These are phyloP conservation scores for Aquilaria agallochum DNA, from an alignment of 441 rosid species.

Conservation along the genomic window DNA sequence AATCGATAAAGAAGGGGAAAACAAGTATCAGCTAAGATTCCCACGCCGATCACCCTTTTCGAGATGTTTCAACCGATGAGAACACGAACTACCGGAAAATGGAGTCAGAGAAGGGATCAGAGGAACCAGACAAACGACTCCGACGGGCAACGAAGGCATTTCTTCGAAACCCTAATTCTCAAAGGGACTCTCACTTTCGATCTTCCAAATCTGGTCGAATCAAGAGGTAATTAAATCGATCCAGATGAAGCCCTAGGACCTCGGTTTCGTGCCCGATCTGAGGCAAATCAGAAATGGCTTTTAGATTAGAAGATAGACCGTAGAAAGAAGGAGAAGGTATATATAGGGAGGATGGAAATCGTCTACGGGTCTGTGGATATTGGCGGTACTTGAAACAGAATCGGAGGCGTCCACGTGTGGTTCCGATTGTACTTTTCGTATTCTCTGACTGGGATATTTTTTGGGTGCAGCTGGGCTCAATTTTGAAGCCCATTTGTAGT, in stretches of 20 bases:
- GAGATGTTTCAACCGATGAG: slow-evolving; percentile 82
- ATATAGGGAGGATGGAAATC: background rate
- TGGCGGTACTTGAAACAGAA: slow-evolving; percentile 19
- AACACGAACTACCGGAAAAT: slow-evolving; percentile 50
- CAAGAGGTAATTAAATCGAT: background rate
- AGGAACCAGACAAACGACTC: slow-evolving; percentile 24
- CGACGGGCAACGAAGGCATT: slow-evolving; percentile 75
- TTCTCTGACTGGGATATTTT: slow-evolving; percentile 11
- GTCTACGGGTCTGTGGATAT: slow-evolving; percentile 21
- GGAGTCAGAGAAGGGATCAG: slow-evolving; percentile 49
- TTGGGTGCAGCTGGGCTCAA: background rate
- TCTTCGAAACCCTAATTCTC: slow-evolving; percentile 61
- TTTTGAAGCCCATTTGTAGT: background rate
- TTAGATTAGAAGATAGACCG: no score
- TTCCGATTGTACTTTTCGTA: background rate
- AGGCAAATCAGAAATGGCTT: background rate
- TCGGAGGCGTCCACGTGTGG: slow-evolving; percentile 19
- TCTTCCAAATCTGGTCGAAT: no score
- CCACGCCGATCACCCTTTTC: slow-evolving; percentile 91
- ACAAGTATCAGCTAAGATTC: slow-evolving; percentile 71
- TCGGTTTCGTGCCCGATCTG: background rate
- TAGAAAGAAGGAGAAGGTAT: background rate
- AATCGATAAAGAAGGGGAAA: background rate
- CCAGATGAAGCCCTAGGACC: background rate
- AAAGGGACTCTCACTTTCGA: background rate